These are phyloP conservation scores for Posidonia australis DNA, from an alignment of 106 monocot species.

Conservation along the genomic window DNA sequence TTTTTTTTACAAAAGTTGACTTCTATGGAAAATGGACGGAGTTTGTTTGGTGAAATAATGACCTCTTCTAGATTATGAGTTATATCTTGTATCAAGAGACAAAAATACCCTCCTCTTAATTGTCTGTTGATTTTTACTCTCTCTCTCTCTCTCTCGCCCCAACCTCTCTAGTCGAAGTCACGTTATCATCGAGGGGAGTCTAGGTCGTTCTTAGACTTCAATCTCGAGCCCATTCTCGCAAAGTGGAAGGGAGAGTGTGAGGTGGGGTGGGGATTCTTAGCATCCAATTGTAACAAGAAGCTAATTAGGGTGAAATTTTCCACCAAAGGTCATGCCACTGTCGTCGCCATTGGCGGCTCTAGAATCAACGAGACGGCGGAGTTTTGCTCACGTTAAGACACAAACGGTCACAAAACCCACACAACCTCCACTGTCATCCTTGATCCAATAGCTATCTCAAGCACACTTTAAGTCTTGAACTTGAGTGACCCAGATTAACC, in stretches of 20 bases:
- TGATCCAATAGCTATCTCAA: too few species aligned
- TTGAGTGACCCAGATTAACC: too few species aligned
- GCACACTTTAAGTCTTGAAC: too few species aligned
- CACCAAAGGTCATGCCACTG: constrained; percentile 62
- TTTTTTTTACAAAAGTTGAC: too few species aligned
- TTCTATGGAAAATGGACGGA: too few species aligned
- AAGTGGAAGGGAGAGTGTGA: constrained; percentile 82
- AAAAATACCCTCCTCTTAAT: too few species aligned
- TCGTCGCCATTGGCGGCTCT: constrained; percentile 27
- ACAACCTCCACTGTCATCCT: constrained; percentile 88
- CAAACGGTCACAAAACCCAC: constrained; percentile 95
- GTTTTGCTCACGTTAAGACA: constrained; percentile 69
- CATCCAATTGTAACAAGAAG: constrained; percentile 69
- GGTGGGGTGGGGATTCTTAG: constrained; percentile 33
- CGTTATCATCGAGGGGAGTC: constrained; percentile 66
- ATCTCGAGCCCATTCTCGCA: constrained; percentile 64
- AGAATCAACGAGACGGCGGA: constrained; percentile 56
- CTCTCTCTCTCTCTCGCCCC: too few species aligned
- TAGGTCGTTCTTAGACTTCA: constrained; percentile 62
- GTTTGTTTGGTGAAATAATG: too few species aligned
- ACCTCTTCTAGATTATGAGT: too few species aligned
- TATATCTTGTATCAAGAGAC: too few species aligned
- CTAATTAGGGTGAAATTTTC: constrained; percentile 81
- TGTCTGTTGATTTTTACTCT: too few species aligned
- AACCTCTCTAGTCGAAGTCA: too few species aligned